These are phyloP conservation scores for Exophiala mesophila DNA, from an alignment of 2,329 filamentous ascomycete species.

Conservation along the genomic window DNA sequence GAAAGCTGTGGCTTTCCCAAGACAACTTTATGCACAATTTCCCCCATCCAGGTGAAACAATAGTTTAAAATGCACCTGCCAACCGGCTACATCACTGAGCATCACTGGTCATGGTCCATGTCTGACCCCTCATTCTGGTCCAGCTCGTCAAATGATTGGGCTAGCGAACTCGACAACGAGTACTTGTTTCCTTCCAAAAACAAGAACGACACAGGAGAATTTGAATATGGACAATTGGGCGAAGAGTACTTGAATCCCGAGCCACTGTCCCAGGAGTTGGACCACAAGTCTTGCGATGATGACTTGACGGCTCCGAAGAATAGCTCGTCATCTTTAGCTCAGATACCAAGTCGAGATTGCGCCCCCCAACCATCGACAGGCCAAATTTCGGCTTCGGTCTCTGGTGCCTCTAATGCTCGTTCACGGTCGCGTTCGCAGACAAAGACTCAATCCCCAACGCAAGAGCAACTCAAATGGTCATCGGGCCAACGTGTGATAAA, in stretches of 20 bases:
- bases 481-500: background rate
- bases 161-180: slow-evolving; percentile 1
- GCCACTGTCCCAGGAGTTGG: background rate
- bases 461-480: background rate
- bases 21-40: too few relatives aligned
- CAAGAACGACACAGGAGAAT: background rate
- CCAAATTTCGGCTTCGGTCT: background rate
- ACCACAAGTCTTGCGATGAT: background rate
- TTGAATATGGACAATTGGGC: background rate
- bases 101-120: slow-evolving; percentile 2
- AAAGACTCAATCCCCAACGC: background rate
- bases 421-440: background rate
- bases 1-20: background rate
- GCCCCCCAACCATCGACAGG: background rate
- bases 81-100: background rate
- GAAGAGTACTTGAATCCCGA: background rate
- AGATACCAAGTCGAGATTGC: background rate
- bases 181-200: background rate
- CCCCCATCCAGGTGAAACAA: background rate
- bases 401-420: background rate
- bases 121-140: slow-evolving; percentile 1
- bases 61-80: background rate
- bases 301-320: background rate
- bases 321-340: background rate
- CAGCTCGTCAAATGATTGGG: background rate